A percentile compares a stretch with the other conserved stretches of the same genome.
These are phyloP conservation scores for Claviceps capensis DNA, from an alignment of 2,329 filamentous ascomycete genomes.

Conservation along the genomic window DNA sequence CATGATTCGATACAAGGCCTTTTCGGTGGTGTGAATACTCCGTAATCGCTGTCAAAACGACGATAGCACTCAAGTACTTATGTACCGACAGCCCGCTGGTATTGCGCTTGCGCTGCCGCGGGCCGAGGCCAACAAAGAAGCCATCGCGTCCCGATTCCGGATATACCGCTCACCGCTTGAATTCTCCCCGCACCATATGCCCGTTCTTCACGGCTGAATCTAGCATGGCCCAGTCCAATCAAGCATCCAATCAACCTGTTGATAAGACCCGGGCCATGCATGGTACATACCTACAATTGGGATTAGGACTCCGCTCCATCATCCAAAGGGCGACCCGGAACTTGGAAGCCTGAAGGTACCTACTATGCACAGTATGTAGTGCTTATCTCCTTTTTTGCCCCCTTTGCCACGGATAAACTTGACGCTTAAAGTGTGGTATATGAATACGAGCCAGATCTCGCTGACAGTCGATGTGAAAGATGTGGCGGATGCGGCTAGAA, in stretches of 20 bases:
- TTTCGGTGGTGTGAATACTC: too few relatives aligned
- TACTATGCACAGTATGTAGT: too few relatives aligned
- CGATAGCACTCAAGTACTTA: not conserved
- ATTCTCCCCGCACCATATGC: not conserved
- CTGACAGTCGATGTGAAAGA: not conserved
- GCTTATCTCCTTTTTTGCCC: not conserved
- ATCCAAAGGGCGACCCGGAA: too few relatives aligned
- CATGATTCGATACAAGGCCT: too few relatives aligned
- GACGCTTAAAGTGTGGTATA: not conserved
- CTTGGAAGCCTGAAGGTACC: too few relatives aligned
- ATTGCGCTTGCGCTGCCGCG: not conserved
- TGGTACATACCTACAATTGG: too few relatives aligned
- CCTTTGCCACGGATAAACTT: not conserved
- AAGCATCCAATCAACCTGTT: not conserved
- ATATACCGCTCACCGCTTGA: not conserved
- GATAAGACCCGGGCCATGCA: not conserved
- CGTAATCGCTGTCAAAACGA: too few relatives aligned
- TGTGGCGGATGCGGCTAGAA: too few relatives aligned
- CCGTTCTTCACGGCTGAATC: not conserved
- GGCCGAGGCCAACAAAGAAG: not conserved
- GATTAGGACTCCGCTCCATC: too few relatives aligned
- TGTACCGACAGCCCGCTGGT: not conserved
- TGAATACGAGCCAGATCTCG: not conserved
- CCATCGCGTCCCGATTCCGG: not conserved
- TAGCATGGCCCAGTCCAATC: not conserved